A percentile compares a stretch with the other conserved stretches of the same genome.
These are phyloP conservation scores for Parachaetomium inaequale DNA, from an alignment of 495 filamentous ascomycete genomes.

Conservation along the genomic window DNA sequence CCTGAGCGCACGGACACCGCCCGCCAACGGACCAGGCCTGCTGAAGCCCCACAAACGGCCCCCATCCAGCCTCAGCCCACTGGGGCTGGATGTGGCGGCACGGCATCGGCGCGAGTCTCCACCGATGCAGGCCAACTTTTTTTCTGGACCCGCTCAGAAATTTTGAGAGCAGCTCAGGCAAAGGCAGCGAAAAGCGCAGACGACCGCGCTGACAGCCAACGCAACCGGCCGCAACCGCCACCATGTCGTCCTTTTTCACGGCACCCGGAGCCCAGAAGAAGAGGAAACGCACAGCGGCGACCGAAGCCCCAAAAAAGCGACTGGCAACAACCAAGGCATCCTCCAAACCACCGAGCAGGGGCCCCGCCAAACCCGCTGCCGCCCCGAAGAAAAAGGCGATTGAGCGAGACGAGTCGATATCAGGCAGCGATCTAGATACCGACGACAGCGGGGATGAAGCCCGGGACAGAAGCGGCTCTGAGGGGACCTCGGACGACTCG, in stretches of 20 bases:
- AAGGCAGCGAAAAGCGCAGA: slow-evolving; percentile 16
- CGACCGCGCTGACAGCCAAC: slow-evolving; percentile 14
- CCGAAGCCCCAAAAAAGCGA: slow-evolving; percentile 46
- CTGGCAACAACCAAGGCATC: slow-evolving; percentile 37
- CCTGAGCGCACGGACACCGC: slow-evolving; percentile 7
- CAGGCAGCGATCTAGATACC: slow-evolving; percentile 71
- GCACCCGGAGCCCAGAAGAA: slow-evolving; percentile 73
- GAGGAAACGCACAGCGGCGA: slow-evolving; percentile 57
- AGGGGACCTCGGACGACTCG: slow-evolving; percentile 50
- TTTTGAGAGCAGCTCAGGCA: slow-evolving; percentile 21
- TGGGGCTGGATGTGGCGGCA: slow-evolving; percentile 18
- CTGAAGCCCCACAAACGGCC: background rate
- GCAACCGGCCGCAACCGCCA: slow-evolving; percentile 22
- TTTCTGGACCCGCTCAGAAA: slow-evolving; percentile 25
- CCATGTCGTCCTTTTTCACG: slow-evolving; percentile 86
- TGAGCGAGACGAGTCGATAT: slow-evolving; percentile 72
- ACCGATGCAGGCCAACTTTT: slow-evolving; percentile 28
- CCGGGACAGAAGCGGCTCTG: slow-evolving; percentile 42
- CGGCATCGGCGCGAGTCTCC: slow-evolving; percentile 23
- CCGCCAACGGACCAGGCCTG: slow-evolving; percentile 14
- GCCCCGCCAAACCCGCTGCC: slow-evolving; percentile 37
- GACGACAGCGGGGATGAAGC: slow-evolving; percentile 33
- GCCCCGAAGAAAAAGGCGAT: slow-evolving; percentile 55
- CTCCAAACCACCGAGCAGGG: slow-evolving; percentile 45
- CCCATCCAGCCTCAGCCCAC: background rate